These are phyloP conservation scores for Leucosporidium yakuticum DNA, from an alignment of 768 basidiomycete species.

Conservation along the genomic window DNA sequence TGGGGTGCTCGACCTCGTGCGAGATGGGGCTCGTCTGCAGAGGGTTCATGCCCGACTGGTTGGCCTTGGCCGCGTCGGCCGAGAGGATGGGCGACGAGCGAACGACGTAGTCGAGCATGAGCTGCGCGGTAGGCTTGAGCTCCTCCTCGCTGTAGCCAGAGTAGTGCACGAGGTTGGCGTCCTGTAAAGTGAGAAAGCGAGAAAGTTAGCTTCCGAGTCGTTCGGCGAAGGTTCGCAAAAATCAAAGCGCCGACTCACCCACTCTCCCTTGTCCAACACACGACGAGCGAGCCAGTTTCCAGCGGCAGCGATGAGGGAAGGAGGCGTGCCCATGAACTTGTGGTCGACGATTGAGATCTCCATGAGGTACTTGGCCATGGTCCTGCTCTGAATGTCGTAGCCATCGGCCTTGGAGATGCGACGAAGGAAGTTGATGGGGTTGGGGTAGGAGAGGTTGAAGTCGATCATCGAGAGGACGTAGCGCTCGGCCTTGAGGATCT, in stretches of 20 bases:
- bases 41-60: slow-evolving; percentile 17
- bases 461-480: slow-evolving; percentile 79
- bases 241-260: slow-evolving; percentile 56
- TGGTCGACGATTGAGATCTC: slow-evolving; percentile 80
- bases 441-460: slow-evolving; percentile 80
- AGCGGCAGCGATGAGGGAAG: slow-evolving; percentile 74
- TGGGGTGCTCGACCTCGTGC: slow-evolving; percentile 55
- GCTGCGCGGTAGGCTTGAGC: slow-evolving; percentile 69
- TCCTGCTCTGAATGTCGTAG: slow-evolving; percentile 76
- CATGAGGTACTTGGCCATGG: slow-evolving; percentile 82
- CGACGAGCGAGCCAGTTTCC: slow-evolving; percentile 79
- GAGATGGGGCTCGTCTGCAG: slow-evolving; percentile 31
- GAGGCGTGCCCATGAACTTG: slow-evolving; percentile 64
- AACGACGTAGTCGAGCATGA: slow-evolving; percentile 82
- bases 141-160: slow-evolving; percentile 75
- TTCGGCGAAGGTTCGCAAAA: not conserved
- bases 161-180: slow-evolving; percentile 78
- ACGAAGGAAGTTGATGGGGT: slow-evolving; percentile 80
- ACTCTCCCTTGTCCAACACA: slow-evolving; percentile 69
- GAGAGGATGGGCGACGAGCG: slow-evolving; percentile 35
- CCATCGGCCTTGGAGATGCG: slow-evolving; percentile 89
- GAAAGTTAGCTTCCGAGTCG: slow-evolving; percentile 27
- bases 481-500: slow-evolving; percentile 81
- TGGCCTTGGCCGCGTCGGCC: not conserved
- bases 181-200: slow-evolving; percentile 48